phyloP scores from a whole-genome alignment of 1,139 yeast genomes.

The Taiozyma sp. region DNA sequence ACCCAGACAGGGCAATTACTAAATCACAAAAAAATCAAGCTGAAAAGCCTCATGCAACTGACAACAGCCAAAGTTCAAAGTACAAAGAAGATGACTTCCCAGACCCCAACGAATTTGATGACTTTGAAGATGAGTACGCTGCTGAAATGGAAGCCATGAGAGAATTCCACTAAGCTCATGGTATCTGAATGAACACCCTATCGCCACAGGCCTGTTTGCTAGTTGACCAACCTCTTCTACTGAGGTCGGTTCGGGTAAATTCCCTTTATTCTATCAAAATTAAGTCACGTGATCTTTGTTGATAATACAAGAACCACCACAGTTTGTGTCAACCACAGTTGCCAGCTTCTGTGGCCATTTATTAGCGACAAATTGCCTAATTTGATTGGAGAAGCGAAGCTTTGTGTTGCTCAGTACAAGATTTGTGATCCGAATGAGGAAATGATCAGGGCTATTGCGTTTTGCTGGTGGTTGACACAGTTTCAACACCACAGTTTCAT shows the following conservation, averaged over 20 bases:
- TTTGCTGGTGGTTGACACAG: background rate
- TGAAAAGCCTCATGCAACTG: background rate
- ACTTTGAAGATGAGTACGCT: slow-evolving; percentile 16
- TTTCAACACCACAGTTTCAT: background rate
- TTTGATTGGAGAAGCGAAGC: background rate
- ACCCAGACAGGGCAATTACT: background rate
- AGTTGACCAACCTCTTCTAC: no score
- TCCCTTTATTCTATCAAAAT: background rate
- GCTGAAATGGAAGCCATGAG: slow-evolving; percentile 22
- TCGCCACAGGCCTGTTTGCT: background rate
- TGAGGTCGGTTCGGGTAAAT: background rate
- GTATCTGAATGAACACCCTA: background rate
- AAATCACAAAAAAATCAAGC: background rate
- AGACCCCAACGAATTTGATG: slow-evolving; percentile 1
- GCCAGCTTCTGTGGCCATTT: no score
- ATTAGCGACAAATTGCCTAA: background rate
- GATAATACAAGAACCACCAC: background rate
- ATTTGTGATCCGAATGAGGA: background rate
- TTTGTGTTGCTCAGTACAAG: background rate
- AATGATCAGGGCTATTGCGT: background rate
- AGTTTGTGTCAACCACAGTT: background rate
- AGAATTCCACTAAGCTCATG: slow-evolving; percentile 9
- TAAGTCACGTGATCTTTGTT: background rate
- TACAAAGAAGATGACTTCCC: slow-evolving; percentile 12
- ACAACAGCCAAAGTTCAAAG: background rate